Base-by-base conservation (phyloP, 176 grass and related monocot genomes). In the Pontederia crassipes region DNA sequence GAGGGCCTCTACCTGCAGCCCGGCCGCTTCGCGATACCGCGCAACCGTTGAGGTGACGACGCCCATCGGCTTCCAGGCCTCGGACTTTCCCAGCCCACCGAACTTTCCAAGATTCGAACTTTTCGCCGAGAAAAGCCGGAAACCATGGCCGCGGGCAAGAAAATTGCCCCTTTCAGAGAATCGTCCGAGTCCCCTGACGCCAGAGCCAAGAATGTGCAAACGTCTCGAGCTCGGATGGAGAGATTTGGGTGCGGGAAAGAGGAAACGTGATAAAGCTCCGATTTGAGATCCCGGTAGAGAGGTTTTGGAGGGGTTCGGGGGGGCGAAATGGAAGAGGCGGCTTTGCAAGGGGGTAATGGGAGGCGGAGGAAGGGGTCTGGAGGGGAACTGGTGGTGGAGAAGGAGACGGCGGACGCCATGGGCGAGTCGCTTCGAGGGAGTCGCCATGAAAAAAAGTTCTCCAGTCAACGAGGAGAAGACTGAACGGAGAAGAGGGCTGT, bases 1-100 rank as follows among this genome's bases (percentile, higher is more conserved):
- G 72, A 98, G 92, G 14, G 93, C 87, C 71, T 98, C 93, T 7
- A 75, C 60, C 68, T 98, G 87, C 65, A 98, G 77, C 2, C 93
- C 88, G 2, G 81, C 72, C 12, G 67, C 93, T 66, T 71, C 47
- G 13, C 84, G 77, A 66, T 98, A 98, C 63, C 87, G 70, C 47
- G 79, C 69, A 20, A 77, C 69, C 9, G 76, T 74, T 11, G 64
- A 72, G 54, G 52, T 81, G 0, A 67, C 70, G 1, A 59, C 79
- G 49, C 71, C 74, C 51, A 98, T 9, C 49, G 93, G 79, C 75
- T 81, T 81, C 29, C 74, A 71, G 40, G 86, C 16, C 13, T 28
- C 58, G 12, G 45, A 64, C 65, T 78, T 83, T 32, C 69, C 75
- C 15, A 74, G 54, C 26, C 73, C 67, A 40, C 32, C 32, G 32